phyloP scores from a whole-genome alignment of 352 stramenopile genomes.

The Elongisporangium prolatum region DNA sequence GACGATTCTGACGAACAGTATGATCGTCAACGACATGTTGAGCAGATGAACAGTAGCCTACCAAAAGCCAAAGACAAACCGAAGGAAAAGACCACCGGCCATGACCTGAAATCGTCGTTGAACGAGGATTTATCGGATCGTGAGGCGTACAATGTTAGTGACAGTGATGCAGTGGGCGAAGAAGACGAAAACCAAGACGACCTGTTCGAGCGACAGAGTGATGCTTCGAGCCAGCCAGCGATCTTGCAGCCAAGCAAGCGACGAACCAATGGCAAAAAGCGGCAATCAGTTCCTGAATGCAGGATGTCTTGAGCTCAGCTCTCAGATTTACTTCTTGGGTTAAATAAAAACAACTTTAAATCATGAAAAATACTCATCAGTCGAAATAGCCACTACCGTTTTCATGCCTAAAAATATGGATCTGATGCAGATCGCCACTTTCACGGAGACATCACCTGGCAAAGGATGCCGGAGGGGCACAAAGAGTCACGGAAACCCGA shows the following conservation, averaged over 20 bases:
- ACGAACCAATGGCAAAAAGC: constrained; percentile 69
- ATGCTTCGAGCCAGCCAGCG: not conserved
- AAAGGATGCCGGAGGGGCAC: not conserved
- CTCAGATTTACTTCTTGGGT: not conserved
- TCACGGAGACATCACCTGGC: not conserved
- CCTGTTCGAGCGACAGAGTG: not conserved
- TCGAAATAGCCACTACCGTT: not conserved
- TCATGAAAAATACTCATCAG: not conserved
- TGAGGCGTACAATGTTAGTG: not conserved
- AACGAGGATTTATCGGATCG: not conserved
- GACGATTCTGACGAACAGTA: constrained; percentile 7
- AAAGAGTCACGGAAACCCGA: too few relatives aligned
- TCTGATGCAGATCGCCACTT: too few relatives aligned
- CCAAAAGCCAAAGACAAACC: constrained; percentile 8
- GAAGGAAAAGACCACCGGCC: not conserved
- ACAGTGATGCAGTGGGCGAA: not conserved
- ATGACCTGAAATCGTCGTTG: not conserved
- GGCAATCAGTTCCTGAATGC: not conserved
- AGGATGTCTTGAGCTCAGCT: not conserved
- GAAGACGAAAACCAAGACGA: constrained; percentile 8
- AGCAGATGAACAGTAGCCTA: not conserved
- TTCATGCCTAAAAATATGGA: not conserved
- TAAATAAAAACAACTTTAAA: not conserved
- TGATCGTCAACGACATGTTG: constrained; percentile 9
- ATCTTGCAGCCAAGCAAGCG: constrained; percentile 41